Base-by-base conservation (phyloP, 192 early-diverging fungal genomes). In the Podochytrium sp. region DNA sequence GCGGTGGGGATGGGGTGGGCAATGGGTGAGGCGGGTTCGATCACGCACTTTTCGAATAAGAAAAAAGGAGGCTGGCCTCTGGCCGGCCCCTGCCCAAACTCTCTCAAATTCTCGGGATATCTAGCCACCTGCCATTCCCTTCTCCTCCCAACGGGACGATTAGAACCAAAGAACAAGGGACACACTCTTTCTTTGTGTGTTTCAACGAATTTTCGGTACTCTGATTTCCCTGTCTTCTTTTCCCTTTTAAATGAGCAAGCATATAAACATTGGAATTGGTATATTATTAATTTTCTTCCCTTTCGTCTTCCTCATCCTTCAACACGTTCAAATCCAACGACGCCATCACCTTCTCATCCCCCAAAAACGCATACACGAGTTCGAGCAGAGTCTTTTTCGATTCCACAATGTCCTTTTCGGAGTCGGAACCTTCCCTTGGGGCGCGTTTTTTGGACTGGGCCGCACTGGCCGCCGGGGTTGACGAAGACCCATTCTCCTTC, bases 281-380 rank as follows among this genome's bases (percentile, higher is more conserved):
- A n/a, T n/a, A n/a, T n/a, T n/a, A n/a, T n/a, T n/a, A n/a, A n/a
- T n/a, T n/a, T n/a, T n/a, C n/a, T n/a, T n/a, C n/a, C n/a, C n/a
- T n/a, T n/a, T n/a, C n/a, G n/a, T 55, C 10, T 23, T 55, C 52
- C 30, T 55, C 52, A 23, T 55, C 52, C 52, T 55, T 55, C 1
- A 61, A 40, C 35, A 34, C 33, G 32, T 20, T 18, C 59, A 61
- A 38, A 40, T 61, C 59, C 59, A 61, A 23, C 59, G 32, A 6
- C 23, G 20, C 27, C 59, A 61, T 61, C 5, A 61, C 39, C 34
- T 23, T 6, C 59, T 12, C 59, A 40, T 61, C 39, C 12, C 59
- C 59, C 20, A 61, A 23, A 40, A 61, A 61, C 59, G 59, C 20
- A 23, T 61, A 18, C 35, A 61, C 59, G 37, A 61, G 30, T 6